These are phyloP conservation scores for Alternaria incomplexa DNA, from an alignment of 2,329 filamentous ascomycete genomes.

Conservation along the genomic window DNA sequence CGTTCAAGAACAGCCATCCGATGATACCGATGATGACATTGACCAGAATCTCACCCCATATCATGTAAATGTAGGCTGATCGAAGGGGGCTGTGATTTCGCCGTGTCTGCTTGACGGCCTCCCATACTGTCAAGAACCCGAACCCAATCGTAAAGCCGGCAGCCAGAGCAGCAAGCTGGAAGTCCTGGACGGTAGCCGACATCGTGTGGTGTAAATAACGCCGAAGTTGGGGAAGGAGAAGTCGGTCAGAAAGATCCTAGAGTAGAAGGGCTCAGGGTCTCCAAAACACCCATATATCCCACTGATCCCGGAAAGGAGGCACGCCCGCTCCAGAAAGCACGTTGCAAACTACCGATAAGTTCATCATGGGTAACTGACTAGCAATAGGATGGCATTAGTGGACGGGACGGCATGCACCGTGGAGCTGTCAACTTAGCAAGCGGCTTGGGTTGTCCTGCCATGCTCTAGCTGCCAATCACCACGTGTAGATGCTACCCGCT, in stretches of 20 bases:
- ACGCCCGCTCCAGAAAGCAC: background rate
- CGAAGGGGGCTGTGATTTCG: constrained; percentile 42
- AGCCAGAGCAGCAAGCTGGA: constrained; percentile 39
- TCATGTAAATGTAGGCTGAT: constrained; percentile 46
- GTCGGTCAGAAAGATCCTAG: background rate
- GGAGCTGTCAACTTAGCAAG: background rate
- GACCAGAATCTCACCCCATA: constrained; percentile 42
- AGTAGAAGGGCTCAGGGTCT: background rate
- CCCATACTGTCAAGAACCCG: constrained; percentile 43
- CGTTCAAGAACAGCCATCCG: constrained; percentile 42
- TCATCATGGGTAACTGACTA: constrained; percentile 3
- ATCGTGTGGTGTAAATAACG: constrained; percentile 10
- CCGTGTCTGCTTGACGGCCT: constrained; percentile 45
- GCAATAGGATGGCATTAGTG: background rate
- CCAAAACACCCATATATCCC: background rate
- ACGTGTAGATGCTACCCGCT: background rate
- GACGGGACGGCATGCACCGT: constrained; percentile 3
- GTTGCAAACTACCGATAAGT: constrained; percentile 3
- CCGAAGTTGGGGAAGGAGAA: background rate
- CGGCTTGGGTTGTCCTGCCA: background rate
- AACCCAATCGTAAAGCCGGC: constrained; percentile 47
- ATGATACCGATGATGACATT: constrained; percentile 39
- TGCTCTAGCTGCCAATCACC: constrained; percentile 1
- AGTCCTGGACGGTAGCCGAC: constrained; percentile 32
- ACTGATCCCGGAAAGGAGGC: constrained; percentile 6